Conservation (phyloP, 495 filamentous ascomycete species). For the Penicillium riverlandense region DNA sequence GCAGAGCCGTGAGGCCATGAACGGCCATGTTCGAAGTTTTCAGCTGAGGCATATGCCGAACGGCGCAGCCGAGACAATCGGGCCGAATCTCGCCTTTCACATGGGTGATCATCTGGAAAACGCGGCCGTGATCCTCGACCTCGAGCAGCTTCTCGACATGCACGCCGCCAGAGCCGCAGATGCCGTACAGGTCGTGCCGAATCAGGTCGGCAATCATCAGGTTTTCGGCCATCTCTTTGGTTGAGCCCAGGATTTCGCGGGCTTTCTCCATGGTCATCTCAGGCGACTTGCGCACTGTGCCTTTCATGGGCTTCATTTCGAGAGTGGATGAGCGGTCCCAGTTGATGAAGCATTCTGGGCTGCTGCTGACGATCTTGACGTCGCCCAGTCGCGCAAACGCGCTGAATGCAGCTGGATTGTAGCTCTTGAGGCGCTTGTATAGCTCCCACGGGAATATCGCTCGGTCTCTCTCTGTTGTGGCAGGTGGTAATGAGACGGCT, state of each 20-base stretch:
- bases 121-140: slow-evolving; percentile 83
- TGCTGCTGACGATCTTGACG: slow-evolving; percentile 70
- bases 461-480: slow-evolving; percentile 11
- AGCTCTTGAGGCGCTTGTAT: slow-evolving; percentile 60
- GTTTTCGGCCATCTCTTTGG: slow-evolving; percentile 92
- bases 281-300: slow-evolving; percentile 72
- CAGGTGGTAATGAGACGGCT: slow-evolving; percentile 41
- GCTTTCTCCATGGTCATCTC: slow-evolving; percentile 61
- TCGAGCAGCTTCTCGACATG: slow-evolving; percentile 63
- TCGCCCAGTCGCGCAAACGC: slow-evolving; percentile 68
- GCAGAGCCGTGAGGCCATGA: slow-evolving; percentile 67
- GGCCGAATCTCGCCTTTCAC: slow-evolving; percentile 60
- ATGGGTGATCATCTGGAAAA: slow-evolving; percentile 86
- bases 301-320: slow-evolving; percentile 79
- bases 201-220: slow-evolving; percentile 98
- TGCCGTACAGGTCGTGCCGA: slow-evolving; percentile 79
- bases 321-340: slow-evolving; percentile 48
- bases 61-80: slow-evolving; percentile 26
- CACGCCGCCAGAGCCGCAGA: slow-evolving; percentile 62
- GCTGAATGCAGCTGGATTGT: slow-evolving; percentile 81
- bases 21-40: slow-evolving; percentile 33
- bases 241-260: slow-evolving; percentile 57
- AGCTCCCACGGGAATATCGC: slow-evolving; percentile 53
- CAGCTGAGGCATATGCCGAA: slow-evolving; percentile 25
- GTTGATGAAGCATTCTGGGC: slow-evolving; percentile 86